These are phyloP conservation scores for Aureobasidium melanogenum DNA, from an alignment of 2,329 filamentous ascomycete genomes.

Conservation along the genomic window DNA sequence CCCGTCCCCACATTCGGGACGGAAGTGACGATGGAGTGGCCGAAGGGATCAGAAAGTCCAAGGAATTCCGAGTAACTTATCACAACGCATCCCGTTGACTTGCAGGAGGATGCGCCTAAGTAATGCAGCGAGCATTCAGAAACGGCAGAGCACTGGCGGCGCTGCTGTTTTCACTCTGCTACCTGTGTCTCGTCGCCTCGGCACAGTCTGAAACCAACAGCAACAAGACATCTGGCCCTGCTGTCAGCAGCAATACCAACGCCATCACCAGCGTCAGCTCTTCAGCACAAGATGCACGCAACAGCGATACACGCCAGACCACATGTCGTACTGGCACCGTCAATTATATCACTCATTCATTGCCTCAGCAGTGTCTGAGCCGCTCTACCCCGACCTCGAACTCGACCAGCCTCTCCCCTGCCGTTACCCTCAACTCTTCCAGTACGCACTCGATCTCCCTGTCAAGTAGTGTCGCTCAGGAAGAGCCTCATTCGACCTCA, in stretches of 20 bases:
- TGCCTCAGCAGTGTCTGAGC: slow-evolving; percentile 67
- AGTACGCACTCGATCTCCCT: not conserved
- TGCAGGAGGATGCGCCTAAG: slow-evolving; percentile 9
- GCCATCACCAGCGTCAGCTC: not conserved
- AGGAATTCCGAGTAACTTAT: not conserved
- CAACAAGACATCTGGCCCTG: slow-evolving; percentile 1
- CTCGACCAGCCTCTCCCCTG: not conserved
- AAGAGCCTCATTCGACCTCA: not conserved
- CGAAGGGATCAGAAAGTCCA: not conserved
- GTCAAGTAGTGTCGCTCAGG: not conserved
- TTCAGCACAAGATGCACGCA: not conserved
- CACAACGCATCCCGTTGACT: not conserved
- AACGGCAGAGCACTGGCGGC: slow-evolving; percentile 6
- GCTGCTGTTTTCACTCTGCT: not conserved
- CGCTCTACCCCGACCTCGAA: slow-evolving; percentile 30
- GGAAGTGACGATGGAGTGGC: not conserved
- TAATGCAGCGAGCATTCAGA: not conserved
- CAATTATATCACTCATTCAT: slow-evolving; percentile 72
- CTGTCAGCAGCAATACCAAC: not conserved
- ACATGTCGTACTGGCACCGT: slow-evolving; percentile 52
- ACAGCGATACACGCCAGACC: slow-evolving; percentile 10
- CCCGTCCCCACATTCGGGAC: not conserved
- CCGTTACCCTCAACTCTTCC: not conserved
- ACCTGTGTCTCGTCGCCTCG: not conserved
- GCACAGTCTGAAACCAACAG: not conserved